Percentiles rank a stretch among this genome's conserved stretches.
These are phyloP conservation scores for Clavariopsis aquatica DNA, from an alignment of 495 filamentous ascomycete genomes.

Conservation along the genomic window DNA sequence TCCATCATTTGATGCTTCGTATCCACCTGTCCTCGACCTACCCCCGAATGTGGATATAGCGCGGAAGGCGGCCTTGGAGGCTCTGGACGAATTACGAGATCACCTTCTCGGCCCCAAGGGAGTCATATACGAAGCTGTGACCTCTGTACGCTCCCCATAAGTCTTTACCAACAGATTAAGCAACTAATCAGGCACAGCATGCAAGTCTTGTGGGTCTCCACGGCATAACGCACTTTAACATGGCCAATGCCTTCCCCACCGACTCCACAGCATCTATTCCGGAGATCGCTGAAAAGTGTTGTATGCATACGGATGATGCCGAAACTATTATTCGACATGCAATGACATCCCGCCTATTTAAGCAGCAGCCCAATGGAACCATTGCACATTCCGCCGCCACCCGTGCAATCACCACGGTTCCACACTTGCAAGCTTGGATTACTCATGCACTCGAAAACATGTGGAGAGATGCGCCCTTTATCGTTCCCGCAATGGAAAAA, in stretches of 20 bases:
- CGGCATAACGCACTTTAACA: not conserved
- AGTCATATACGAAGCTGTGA: no score
- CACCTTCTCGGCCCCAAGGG: no score
- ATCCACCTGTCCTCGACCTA: no score
- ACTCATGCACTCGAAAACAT: not conserved
- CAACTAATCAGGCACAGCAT: no score
- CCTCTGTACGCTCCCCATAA: no score
- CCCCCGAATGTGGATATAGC: no score
- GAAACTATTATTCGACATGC: slow-evolving; percentile 8
- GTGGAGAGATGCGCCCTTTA: not conserved
- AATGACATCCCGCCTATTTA: slow-evolving; percentile 4
- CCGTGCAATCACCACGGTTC: not conserved
- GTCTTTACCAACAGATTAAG: no score
- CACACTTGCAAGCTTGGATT: not conserved
- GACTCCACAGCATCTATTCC: not conserved
- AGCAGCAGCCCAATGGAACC: not conserved
- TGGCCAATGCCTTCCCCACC: not conserved
- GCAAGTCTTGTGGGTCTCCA: no score
- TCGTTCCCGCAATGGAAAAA: slow-evolving; percentile 6
- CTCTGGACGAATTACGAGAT: no score
- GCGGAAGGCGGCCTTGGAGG: no score
- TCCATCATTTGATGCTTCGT: no score
- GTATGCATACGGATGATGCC: not conserved
- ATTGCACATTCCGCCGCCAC: slow-evolving; percentile 11
- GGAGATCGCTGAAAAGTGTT: slow-evolving; percentile 3